Percentiles rank a stretch among this genome's conserved stretches.
phyloP scores from a whole-genome alignment of 441 rosid species.

The Metrosideros polymorpha region DNA sequence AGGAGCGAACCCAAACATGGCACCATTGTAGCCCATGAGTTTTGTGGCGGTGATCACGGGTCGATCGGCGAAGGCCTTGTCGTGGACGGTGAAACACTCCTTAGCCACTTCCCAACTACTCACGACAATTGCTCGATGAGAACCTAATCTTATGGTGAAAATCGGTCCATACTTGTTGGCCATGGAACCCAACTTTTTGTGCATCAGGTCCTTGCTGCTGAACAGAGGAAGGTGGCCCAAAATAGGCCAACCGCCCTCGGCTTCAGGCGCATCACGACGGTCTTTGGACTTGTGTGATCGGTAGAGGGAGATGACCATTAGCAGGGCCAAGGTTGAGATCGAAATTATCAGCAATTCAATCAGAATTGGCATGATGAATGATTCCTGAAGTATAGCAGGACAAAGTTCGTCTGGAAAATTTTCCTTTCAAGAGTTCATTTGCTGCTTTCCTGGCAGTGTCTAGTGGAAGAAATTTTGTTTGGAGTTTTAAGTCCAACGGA shows the following conservation, averaged over 20 bases:
- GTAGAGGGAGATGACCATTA: neutral
- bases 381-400: neutral
- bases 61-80: slow-evolving; percentile 11
- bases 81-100: slow-evolving; percentile 14
- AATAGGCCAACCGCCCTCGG: neutral
- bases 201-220: neutral
- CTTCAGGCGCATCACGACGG: neutral
- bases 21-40: slow-evolving; percentile 7
- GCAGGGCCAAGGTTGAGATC: neutral
- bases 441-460: neutral
- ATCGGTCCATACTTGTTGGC: neutral
- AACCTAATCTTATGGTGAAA: neutral
- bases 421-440: neutral
- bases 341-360: neutral
- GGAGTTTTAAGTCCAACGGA: neutral
- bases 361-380: neutral
- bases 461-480: neutral
- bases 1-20: slow-evolving; percentile 14
- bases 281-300: neutral
- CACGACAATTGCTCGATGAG: slow-evolving; percentile 2
- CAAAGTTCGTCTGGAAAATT: neutral
- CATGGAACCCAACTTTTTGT: neutral
- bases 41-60: slow-evolving; percentile 11
- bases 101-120: slow-evolving; percentile 16
- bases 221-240: neutral